phyloP scores from a whole-genome alignment of 148 eudicot species.

The Nepenthes mirabilis region DNA sequence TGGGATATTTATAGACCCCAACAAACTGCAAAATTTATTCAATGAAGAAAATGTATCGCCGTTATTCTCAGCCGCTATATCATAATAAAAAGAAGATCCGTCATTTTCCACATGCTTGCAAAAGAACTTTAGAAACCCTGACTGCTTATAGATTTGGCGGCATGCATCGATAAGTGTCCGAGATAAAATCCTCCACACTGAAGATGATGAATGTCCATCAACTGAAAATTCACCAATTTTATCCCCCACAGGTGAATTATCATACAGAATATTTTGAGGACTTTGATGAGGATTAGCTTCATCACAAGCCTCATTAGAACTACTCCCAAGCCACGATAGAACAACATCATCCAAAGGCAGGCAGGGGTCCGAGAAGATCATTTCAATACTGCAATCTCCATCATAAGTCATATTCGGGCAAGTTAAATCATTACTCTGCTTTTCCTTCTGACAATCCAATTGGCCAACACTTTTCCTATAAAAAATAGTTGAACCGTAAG shows the following conservation, averaged over 20 bases:
- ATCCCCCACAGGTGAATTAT: constrained; percentile 18
- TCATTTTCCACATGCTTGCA: constrained; percentile 47
- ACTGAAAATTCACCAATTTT: constrained; percentile 49
- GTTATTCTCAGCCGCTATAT: constrained; percentile 15
- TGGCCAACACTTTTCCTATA: constrained; percentile 13
- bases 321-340: constrained; percentile 32
- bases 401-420: constrained; percentile 13
- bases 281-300: constrained; percentile 7
- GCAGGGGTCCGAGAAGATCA: constrained; percentile 34
- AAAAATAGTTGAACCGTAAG: constrained; percentile 39
- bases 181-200: constrained; percentile 41
- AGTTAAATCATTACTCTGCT: constrained; percentile 9
- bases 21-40: constrained; percentile 36
- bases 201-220: constrained; percentile 37
- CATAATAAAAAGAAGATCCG: constrained; percentile 15
- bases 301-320: constrained; percentile 12
- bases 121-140: constrained; percentile 30
- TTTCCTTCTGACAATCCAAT: constrained; percentile 13
- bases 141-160: constrained; percentile 23
- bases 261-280: constrained; percentile 6
- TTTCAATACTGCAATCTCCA: constrained; percentile 37
- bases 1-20: constrained; percentile 28
- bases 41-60: constrained; percentile 17
- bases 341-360: constrained; percentile 34
- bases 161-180: constrained; percentile 37